Percentiles rank a stretch among this genome's conserved stretches.
Evolutionary conservation across 2,329 filamentous ascomycete genomes (phyloP).

Genomic region (Moelleriella libera): DNA sequence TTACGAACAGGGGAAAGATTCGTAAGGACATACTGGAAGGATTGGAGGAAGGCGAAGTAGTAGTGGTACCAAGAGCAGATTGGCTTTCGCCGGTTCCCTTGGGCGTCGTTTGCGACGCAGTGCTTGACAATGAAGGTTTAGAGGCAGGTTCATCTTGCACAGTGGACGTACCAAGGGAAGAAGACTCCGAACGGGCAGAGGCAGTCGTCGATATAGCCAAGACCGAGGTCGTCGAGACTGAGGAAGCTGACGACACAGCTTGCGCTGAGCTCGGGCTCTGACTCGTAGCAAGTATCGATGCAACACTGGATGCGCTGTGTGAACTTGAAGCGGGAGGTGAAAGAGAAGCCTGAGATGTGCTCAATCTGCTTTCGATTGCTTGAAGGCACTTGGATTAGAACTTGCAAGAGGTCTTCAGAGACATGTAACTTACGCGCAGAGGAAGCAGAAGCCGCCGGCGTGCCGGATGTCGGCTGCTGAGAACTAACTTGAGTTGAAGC

Average conservation of each 20-base stretch:
- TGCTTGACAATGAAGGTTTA: conserved; percentile 11
- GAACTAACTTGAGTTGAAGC: not conserved
- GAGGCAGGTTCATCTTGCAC: conserved; percentile 14
- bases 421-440: not conserved
- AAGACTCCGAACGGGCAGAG: not conserved
- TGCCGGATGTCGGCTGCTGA: not conserved
- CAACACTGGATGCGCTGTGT: not conserved
- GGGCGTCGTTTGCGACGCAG: conserved; percentile 6
- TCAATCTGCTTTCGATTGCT: not conserved
- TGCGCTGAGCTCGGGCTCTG: not conserved
- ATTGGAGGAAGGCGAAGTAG: conserved; percentile 6
- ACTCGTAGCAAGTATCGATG: too few species aligned
- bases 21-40: not conserved
- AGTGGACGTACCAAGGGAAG: conserved; percentile 13
- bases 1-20: not conserved
- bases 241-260: not conserved
- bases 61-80: conserved; percentile 12
- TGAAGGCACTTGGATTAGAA: not conserved
- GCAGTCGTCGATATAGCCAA: not conserved
- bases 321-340: not conserved
- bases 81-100: conserved; percentile 9
- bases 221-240: not conserved
- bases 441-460: not conserved
- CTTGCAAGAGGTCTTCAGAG: not conserved
- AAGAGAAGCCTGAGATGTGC: not conserved